Evolutionary conservation across 176 grass and related monocot genomes (phyloP), one percentile per base, ranked within the genome.

Genomic region (Aegilops longissima): DNA sequence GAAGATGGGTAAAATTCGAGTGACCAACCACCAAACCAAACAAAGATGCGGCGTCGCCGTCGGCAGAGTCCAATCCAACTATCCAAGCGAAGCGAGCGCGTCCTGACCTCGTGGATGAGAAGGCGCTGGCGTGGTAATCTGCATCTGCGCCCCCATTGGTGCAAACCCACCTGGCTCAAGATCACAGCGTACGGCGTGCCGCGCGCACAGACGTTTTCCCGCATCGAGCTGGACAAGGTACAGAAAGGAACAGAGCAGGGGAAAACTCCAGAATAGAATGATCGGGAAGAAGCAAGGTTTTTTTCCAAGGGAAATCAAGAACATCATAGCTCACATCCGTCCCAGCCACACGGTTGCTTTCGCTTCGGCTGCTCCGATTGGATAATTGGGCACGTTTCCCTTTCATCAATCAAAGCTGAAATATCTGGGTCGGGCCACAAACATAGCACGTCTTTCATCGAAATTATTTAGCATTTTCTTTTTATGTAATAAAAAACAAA

Each of bases 161-260:
- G 65, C 65, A 42, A 62, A 9, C 84, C 51, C 80, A 34, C 89
- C 89, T 83, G 89, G 66, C 24, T 72, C 65, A 45, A 87, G 73
- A 79, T 86, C 44, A 61, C 49, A 25, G 8, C 45, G 3, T 39
- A 33, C 80, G 35, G 76, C 51, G 16, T 18, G 49, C 4, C 14
- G 51, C 51, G 2, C 18, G 54, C 81, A 66, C 17, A 23, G 65
- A 70, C n/a, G 2, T 67, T 61, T 49, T 34, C 5, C 17, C 75
- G 71, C 52, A 8, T 54, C 45, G 73, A 76, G 18, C 4, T 16
- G 21, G 45, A 66, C 42, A 44, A 21, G 23, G 1, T 62, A 74
- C 16, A 2, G 84, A 83, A 58, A 73, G 40, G 65, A 78, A 78
- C 65, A 71, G 12, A 6, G 33, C 5, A 24, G 6, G 54, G 54